Evolutionary conservation across 768 basidiomycete species (phyloP), one percentile per base, ranked within the genome.

Genomic region (Boletus patriciae): DNA sequence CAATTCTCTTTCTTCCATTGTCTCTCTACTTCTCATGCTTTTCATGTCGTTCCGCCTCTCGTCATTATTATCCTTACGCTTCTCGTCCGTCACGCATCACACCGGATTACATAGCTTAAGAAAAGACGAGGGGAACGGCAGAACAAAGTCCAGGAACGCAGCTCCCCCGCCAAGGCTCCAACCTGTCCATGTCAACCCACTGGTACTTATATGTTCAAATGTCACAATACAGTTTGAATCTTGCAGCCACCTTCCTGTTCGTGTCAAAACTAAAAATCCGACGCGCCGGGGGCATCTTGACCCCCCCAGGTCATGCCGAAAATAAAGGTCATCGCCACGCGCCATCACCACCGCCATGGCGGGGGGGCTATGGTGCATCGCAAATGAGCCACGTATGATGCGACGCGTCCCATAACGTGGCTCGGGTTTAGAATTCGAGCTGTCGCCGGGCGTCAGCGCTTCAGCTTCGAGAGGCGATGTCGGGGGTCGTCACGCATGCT

Each of bases 71-170:
- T 46, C 10, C 23, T 51, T 38, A 33, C 60, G 40, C 61, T 50
- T 52, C 48, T 29, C 41, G 42, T 29, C 43, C 57, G 37, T 44
- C 48, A 38, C 18, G n/a, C 37, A 29, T 37, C 44, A 33, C 18
- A 34, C 33, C 33, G 49, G 46, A 60, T 47, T 25, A 60, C 58
- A 61, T 60, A 31, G 31, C 10, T 3, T 31, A 25, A 31, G 25
- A 25, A 4, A 25, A 25, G 40, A 51, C 15, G 43, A 29, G 19
- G 15, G 31, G 29, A 5, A 38, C 21, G 50, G 36, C 12, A 19
- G 36, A 58, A 52, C 53, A 43, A 65, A 54, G 55, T 36, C 55
- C 61, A 63, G 56, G 55, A 58, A 62, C 52, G 16, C 23, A 13
- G 23, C 36, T 50, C 34, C 13, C 21, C 16, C 16, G 42, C 25